Percentiles rank a stretch among this genome's conserved stretches.
phyloP scores from a whole-genome alignment of 2,329 filamentous ascomycete species.

The Fusarium annulatum region DNA sequence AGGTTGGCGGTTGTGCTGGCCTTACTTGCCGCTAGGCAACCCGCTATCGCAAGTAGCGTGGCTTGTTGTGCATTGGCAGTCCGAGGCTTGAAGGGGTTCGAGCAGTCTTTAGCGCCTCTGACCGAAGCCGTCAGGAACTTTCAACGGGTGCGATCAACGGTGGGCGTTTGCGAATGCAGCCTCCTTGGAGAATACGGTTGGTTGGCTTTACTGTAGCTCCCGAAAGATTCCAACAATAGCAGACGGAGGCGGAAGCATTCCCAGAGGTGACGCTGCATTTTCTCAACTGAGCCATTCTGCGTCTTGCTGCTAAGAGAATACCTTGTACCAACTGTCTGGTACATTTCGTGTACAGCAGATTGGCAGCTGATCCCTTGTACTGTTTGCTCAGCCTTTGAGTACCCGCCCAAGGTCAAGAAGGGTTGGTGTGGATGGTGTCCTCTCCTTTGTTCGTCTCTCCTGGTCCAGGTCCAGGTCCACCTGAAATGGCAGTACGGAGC shows the following conservation, averaged over 20 bases:
- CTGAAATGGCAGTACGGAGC: conserved; percentile 19
- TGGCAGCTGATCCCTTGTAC: conserved; percentile 19
- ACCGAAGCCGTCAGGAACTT: conserved; percentile 22
- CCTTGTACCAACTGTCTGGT: conserved; percentile 6
- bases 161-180: conserved; percentile 18
- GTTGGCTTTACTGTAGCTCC: conserved; percentile 5
- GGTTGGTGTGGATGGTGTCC: conserved; percentile 21
- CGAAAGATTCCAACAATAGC: conserved; percentile 7
- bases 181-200: conserved; percentile 16
- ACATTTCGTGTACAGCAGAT: conserved; percentile 10
- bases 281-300: conserved; percentile 27
- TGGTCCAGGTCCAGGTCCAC: conserved; percentile 27
- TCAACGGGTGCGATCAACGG: conserved; percentile 23
- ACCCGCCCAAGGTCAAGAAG: conserved; percentile 23
- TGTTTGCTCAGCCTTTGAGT: conserved; percentile 18
- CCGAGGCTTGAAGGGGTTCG: conserved; percentile 13
- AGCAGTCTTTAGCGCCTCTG: conserved; percentile 29
- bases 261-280: conserved; percentile 12
- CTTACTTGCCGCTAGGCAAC: conserved; percentile 15
- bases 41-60: conserved; percentile 23
- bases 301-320: conserved; percentile 30
- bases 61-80: conserved; percentile 17
- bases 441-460: conserved; percentile 31
- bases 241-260: conserved; percentile 25
- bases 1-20: conserved; percentile 25